Percentiles rank a stretch among this genome's conserved stretches.
phyloP scores from a whole-genome alignment of 768 basidiomycete species.

The Boletus reticulatus region DNA sequence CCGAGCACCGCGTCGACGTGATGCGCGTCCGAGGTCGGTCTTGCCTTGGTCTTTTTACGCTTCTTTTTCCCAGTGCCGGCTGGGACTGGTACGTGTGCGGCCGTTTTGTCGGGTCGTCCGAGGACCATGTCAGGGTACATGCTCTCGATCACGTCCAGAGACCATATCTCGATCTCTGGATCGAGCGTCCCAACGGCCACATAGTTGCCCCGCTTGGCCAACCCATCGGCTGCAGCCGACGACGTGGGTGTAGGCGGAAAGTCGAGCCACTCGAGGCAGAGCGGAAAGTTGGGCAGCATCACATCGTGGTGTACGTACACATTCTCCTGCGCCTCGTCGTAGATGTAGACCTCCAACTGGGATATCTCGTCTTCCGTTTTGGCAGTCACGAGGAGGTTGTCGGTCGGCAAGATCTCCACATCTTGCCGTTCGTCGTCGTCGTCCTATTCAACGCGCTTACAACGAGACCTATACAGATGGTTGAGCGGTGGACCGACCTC shows the following conservation, averaged over 20 bases:
- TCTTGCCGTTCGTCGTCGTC: conserved; percentile 85
- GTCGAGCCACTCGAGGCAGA: conserved; percentile 99
- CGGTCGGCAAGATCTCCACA: conserved; percentile 83
- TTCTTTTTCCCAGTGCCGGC: conserved; percentile 97
- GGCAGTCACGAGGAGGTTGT: conserved; percentile 89
- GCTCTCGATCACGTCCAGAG: conserved; percentile 87
- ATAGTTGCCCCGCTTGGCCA: conserved; percentile 68
- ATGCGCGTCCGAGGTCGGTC: conserved; percentile 57
- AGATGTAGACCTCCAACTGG: conserved; percentile 93
- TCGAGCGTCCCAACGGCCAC: conserved; percentile 97
- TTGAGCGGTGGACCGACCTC: conserved; percentile 52
- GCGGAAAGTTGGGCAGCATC: conserved; percentile 95
- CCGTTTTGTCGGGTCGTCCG: conserved; percentile 82
- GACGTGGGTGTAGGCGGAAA: conserved; percentile 71
- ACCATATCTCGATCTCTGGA: conserved; percentile 99
- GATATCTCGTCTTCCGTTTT: conserved; percentile 98
- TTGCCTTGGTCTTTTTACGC: conserved; percentile 78
- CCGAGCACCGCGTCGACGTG: conserved; percentile 95
- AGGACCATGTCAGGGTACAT: conserved; percentile 93
- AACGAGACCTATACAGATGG: background rate
- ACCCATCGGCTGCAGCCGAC: conserved; percentile 31
- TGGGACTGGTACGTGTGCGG: conserved; percentile 73
- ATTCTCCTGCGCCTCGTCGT: conserved; percentile 88
- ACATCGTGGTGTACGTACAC: conserved; percentile 97
- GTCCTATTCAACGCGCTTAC: conserved; percentile 6